Evolutionary conservation across 176 grass and related monocot species (phyloP).

Genomic region (Tuctoria greenei): DNA sequence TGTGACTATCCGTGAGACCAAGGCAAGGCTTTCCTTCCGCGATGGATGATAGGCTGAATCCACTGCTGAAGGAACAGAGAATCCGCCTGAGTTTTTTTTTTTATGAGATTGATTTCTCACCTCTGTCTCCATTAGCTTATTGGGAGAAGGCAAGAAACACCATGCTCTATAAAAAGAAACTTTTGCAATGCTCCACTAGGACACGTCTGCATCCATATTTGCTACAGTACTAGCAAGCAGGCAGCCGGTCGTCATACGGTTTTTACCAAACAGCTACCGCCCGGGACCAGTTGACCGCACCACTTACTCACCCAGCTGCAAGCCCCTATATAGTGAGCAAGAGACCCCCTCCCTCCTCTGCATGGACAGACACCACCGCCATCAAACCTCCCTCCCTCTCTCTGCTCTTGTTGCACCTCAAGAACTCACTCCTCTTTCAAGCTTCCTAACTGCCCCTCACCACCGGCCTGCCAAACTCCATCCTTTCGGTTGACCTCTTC

Average conservation of each 20-base stretch:
- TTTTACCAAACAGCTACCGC: conserved; percentile 38
- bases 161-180: conserved; percentile 34
- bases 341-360: conserved; percentile 9
- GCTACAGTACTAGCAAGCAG: conserved; percentile 30
- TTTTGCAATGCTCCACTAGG: conserved; percentile 43
- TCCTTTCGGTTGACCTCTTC: conserved; percentile 4
- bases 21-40: not conserved
- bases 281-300: conserved; percentile 54
- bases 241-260: conserved; percentile 53
- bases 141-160: conserved; percentile 15
- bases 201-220: conserved; percentile 35
- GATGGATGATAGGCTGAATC: not conserved
- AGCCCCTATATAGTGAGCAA: conserved; percentile 19
- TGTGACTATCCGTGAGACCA: conserved; percentile 16
- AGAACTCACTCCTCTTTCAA: not conserved
- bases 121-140: not conserved
- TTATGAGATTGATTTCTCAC: not conserved
- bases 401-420: conserved; percentile 20
- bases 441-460: conserved; percentile 16
- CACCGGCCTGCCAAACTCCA: conserved; percentile 54
- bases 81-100: not conserved
- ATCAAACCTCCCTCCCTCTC: conserved; percentile 24
- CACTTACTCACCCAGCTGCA: conserved; percentile 21
- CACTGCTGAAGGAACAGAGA: conserved; percentile 13
- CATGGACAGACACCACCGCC: conserved; percentile 44